phyloP scores from a whole-genome alignment of 1,284 basidiomycete species.

The Apiotrichum laibachii region DNA sequence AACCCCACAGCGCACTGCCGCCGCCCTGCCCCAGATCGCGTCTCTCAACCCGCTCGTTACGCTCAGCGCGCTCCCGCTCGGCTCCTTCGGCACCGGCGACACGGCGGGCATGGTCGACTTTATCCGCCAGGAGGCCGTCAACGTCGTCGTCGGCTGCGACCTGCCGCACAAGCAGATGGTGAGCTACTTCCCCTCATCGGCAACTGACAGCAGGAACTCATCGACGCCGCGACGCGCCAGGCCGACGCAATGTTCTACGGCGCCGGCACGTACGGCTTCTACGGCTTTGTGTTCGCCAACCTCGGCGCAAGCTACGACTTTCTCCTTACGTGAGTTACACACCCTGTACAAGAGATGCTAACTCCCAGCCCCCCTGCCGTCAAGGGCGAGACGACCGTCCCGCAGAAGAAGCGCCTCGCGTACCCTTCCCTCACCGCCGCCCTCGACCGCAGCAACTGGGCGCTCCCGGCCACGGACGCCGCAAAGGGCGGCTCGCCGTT shows the following conservation, averaged over 20 bases:
- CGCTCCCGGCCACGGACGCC: constrained; percentile 16
- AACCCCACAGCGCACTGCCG: constrained; percentile 68
- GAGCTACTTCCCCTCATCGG: too few relatives aligned
- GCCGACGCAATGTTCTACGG: constrained; percentile 77
- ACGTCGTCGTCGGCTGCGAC: constrained; percentile 82
- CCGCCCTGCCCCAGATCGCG: constrained; percentile 76
- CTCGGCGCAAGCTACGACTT: constrained; percentile 74
- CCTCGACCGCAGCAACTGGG: constrained; percentile 54
- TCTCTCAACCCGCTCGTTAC: constrained; percentile 88
- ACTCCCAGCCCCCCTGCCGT: constrained; percentile 2
- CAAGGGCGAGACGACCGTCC: constrained; percentile 54
- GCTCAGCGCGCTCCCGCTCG: constrained; percentile 64
- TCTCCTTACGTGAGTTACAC: constrained; percentile 66
- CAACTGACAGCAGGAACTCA: constrained; percentile 58
- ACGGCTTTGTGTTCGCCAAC: constrained; percentile 93
- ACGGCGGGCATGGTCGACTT: constrained; percentile 60
- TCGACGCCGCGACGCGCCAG: constrained; percentile 73
- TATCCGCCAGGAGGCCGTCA: constrained; percentile 59
- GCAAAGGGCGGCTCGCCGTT: constrained; percentile 57
- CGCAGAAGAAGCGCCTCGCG: constrained; percentile 61
- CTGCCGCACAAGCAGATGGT: constrained; percentile 67
- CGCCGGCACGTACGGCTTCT: constrained; percentile 82
- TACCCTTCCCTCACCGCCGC: constrained; percentile 67
- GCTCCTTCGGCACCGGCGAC: constrained; percentile 51
- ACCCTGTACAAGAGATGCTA: not conserved